These are phyloP conservation scores for Grammothele lineata DNA, from an alignment of 768 basidiomycete species.

Conservation along the genomic window DNA sequence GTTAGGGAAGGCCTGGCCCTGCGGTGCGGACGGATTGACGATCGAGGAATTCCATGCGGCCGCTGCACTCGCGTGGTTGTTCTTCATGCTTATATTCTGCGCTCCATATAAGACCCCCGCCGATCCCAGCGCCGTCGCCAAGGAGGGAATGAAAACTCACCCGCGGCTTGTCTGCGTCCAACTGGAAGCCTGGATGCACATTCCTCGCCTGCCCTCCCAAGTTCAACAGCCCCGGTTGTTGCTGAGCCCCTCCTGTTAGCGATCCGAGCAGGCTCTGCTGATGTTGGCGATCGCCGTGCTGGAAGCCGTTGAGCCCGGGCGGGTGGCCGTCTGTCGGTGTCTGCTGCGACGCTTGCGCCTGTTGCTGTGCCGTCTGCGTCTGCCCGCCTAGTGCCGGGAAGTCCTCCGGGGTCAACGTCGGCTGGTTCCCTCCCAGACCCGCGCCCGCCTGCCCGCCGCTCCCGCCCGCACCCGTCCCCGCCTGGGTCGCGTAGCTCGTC, in stretches of 20 bases:
- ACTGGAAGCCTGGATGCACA: constrained; percentile 38
- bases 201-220: constrained; percentile 34
- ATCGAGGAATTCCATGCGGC: constrained; percentile 64
- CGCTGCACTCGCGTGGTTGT: constrained; percentile 20
- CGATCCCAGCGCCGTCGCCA: not conserved
- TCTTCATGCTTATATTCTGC: constrained; percentile 41
- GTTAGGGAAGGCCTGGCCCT: constrained; percentile 34
- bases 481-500: constrained; percentile 82
- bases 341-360: constrained; percentile 29
- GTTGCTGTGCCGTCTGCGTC: constrained; percentile 39
- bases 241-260: constrained; percentile 36
- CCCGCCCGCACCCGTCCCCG: constrained; percentile 51
- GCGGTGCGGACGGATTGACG: constrained; percentile 35
- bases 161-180: constrained; percentile 65
- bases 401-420: constrained; percentile 83
- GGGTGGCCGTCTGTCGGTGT: constrained; percentile 46
- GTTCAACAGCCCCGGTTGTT: constrained; percentile 67
- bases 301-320: constrained; percentile 74
- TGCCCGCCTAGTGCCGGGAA: constrained; percentile 83
- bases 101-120: not conserved
- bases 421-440: constrained; percentile 35
- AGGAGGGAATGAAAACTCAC: constrained; percentile 44
- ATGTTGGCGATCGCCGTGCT: constrained; percentile 42
- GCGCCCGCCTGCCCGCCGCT: constrained; percentile 29
- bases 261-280: constrained; percentile 56